Evolutionary conservation across 169 alveolate species (phyloP), one percentile per base, ranked within the genome.

Genomic region (Fabrea salina): DNA sequence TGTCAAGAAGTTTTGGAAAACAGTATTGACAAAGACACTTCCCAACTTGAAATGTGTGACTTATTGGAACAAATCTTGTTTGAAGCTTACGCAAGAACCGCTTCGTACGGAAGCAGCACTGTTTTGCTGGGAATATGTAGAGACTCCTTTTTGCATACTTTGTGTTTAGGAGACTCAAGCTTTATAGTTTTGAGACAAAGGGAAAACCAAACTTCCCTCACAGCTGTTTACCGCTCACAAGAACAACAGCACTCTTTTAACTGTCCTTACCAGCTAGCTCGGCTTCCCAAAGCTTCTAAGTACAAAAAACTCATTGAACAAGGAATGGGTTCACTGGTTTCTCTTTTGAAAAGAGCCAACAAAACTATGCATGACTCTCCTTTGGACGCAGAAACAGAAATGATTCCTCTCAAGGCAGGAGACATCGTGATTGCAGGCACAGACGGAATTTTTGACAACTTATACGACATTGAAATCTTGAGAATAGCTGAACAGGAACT

Each of bases 361-460:
- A 22, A 61, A 11, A 37, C 74, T 61, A 32, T 61, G 74, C 32
- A 61, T 27, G 85, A 68, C 4, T 47, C 64, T 54, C 66, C 67
- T 3, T 3, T 43, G 11, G 61, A 68, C n/a, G 78, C 78, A 25
- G 80, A 81, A 43, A 58, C 39, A 27, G 82, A 68, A 27, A 27
- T 71, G 56, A 56, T 76, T n/a, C 51, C 49, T 25, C 76, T 81
- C 6, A 76, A 80, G 59, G 88, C 61, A 32, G 93, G 93, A 1
- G 94, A 89, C 72, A 37, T 89, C 32, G 50, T 89, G 6, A 86
- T 89, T 4, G 77, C 87, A 22, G 94, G 85, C 2, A 64, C 94
- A 6, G 94, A 89, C 57, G 94, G 94, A 0, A 80, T 89, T 2
- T 89, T 80, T 72, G 94, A 89, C 61, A 89, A 89, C 68, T 40